Percentiles rank a stretch among this genome's conserved stretches.
Evolutionary conservation across 78 protist species (phyloP).

Genomic region (Chrysochromulina tobinii): DNA sequence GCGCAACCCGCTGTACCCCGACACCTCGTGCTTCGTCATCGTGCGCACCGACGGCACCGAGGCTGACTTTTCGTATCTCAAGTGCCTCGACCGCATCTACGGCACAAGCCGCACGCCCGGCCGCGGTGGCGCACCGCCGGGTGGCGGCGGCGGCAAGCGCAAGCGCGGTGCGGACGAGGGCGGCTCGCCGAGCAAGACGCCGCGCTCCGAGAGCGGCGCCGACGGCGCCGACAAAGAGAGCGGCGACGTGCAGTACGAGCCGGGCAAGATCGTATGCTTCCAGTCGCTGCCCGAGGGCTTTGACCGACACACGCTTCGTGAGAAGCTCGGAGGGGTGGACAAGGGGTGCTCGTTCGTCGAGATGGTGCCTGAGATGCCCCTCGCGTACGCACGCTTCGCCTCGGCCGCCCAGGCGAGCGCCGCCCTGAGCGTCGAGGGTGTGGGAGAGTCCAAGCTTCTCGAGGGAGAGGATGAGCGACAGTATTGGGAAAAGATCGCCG

Average conservation of each 20-base stretch:
- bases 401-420: not conserved
- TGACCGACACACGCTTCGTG: not conserved
- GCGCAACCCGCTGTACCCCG: not conserved
- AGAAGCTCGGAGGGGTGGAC: not conserved
- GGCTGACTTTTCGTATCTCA: constrained; percentile 6
- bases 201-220: not conserved
- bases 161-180: not conserved
- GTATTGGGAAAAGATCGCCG: not conserved
- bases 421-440: not conserved
- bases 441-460: not conserved
- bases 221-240: not conserved
- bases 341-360: not conserved
- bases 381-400: not conserved
- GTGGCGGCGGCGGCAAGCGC: not conserved
- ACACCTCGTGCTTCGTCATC: not conserved
- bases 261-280: not conserved
- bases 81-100: not conserved
- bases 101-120: not conserved
- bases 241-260: not conserved
- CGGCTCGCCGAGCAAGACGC: not conserved
- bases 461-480: not conserved
- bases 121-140: no score
- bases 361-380: not conserved
- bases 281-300: not conserved
- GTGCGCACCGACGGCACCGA: not conserved